Conservation (phyloP, 768 basidiomycete species). For the Ramaria sp. region DNA sequence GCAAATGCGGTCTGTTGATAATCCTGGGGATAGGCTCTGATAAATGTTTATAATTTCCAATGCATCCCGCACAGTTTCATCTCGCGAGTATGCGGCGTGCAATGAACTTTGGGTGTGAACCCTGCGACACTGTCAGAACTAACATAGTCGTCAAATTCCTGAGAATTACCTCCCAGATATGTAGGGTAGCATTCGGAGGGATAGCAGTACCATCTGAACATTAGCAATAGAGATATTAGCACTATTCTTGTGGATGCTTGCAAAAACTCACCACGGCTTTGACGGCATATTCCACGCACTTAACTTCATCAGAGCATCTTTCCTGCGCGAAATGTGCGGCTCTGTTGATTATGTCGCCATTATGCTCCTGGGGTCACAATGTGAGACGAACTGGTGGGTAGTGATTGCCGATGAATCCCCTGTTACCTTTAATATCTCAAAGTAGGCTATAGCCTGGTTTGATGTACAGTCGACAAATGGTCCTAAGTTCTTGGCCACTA, state of each 20-base stretch:
- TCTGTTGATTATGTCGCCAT: neutral
- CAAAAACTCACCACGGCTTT: neutral
- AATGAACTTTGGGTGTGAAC: neutral
- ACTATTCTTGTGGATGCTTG: neutral
- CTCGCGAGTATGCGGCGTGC: neutral
- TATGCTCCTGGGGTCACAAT: neutral
- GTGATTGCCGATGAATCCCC: neutral
- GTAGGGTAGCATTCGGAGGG: conserved; percentile 5
- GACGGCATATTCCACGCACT: neutral
- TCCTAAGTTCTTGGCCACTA: conserved; percentile 5
- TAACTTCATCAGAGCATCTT: neutral
- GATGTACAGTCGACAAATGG: conserved; percentile 7
- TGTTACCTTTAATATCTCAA: conserved; percentile 1
- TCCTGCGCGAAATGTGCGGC: neutral
- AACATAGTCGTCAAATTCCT: neutral
- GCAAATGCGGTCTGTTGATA: conserved; percentile 34
- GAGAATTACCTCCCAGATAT: conserved; percentile 1
- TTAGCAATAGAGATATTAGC: neutral
- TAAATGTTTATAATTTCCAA: neutral
- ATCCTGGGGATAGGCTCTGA: neutral
- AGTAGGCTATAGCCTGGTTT: conserved; percentile 5
- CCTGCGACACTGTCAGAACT: neutral
- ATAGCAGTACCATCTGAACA: conserved; percentile 2
- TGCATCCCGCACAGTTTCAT: conserved; percentile 4
- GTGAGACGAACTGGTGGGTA: neutral